Evolutionary conservation across 2,329 filamentous ascomycete genomes (phyloP), one percentile per base, ranked within the genome.

Genomic region (Epichloe bromicola): DNA sequence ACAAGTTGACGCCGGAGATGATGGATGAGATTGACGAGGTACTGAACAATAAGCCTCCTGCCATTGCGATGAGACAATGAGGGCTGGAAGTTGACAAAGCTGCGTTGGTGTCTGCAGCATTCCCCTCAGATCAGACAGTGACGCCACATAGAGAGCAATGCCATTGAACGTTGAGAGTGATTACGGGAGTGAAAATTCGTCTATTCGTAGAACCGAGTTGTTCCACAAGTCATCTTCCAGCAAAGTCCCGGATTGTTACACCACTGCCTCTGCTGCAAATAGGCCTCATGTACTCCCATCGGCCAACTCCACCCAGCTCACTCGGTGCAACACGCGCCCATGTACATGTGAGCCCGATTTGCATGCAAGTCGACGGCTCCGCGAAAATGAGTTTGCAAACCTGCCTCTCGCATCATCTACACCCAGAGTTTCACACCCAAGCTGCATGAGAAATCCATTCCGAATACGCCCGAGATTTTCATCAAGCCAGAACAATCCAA

Each of bases 21-120:
- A 61, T 83, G 66, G 66, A 67, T 12, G 74, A 80, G 69, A 82
- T 83, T 61, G 79, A 83, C 54, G 67, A 68, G 39, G 71, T 81
- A 48, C 61, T 82, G 48, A 70, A 72, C 55, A 83, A 82, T 62
- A 81, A 79, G 68, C 78, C 78, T 3, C 69, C 71, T 51, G 67
- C 57, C 58, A 57, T 73, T 34, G 56, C 59, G 3, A 57, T 59
- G 55, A 63, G 71, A 36, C 70, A 62, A 51, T 65, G 60, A 52
- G 33, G 11, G 11, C 17, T 6, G 4, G 3, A 5, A 39, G 41
- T 14, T 5, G 30, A 40, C 38, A 40, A 19, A 19, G 38, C 5
- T 30, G 26, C 26, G 26, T 10, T 26, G 12, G 14, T 26, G 19
- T 42, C 14, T 26, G 19, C 40, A 12, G 12, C 23, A 12, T 30